phyloP scores from a whole-genome alignment of 352 stramenopile genomes.

The Phytophthora fragariaefolia region DNA sequence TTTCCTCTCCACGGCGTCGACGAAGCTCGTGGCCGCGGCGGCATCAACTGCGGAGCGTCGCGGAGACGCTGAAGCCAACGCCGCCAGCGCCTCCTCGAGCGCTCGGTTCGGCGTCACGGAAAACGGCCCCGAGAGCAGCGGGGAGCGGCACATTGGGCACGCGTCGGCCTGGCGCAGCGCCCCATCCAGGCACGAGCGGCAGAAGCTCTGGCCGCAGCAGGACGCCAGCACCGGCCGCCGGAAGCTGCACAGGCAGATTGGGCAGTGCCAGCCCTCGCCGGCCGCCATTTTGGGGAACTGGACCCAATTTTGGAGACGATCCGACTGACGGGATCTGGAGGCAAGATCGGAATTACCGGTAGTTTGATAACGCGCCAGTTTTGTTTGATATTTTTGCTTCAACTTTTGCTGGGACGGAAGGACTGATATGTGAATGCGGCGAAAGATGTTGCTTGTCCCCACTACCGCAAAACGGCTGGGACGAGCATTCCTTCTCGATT shows the following conservation, averaged over 20 bases:
- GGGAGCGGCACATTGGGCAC: constrained; percentile 65
- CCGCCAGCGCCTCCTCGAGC: constrained; percentile 47
- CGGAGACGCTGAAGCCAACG: constrained; percentile 22
- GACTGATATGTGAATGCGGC: no score
- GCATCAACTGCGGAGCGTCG: not conserved
- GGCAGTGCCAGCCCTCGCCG: constrained; percentile 46
- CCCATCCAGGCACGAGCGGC: constrained; percentile 53
- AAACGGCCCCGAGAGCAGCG: constrained; percentile 51
- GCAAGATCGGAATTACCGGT: no score
- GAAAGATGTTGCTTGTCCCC: no score
- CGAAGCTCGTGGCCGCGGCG: not conserved
- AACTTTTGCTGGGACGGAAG: no score
- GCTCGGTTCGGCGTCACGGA: constrained; percentile 61
- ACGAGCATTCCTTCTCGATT: no score
- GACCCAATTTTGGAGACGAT: no score
- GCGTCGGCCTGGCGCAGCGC: constrained; percentile 49
- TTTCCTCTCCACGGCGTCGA: constrained; percentile 23
- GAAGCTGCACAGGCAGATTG: constrained; percentile 63
- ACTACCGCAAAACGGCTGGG: not conserved
- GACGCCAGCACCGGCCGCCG: constrained; percentile 55
- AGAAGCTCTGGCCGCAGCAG: constrained; percentile 78
- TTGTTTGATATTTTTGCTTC: constrained; percentile 3
- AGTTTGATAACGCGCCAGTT: not conserved
- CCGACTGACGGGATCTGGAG: no score
- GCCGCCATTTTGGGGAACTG: constrained; percentile 19